Evolutionary conservation across 352 stramenopile species (phyloP).

Genomic region (Globisporangium emineosum): DNA sequence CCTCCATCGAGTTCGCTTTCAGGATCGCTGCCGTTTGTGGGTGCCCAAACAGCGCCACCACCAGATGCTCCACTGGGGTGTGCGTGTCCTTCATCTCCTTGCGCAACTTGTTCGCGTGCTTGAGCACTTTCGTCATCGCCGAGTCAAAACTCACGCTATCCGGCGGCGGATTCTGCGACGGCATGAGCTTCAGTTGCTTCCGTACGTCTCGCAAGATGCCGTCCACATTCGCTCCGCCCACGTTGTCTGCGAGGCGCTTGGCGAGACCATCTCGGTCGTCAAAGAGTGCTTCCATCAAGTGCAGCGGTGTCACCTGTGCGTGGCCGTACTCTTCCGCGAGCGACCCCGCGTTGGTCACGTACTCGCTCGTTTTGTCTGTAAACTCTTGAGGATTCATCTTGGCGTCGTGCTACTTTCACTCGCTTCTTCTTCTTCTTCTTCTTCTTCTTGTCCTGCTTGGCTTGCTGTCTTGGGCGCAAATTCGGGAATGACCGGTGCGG

Average conservation of each 20-base stretch:
- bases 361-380: conserved; percentile 78
- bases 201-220: conserved; percentile 47
- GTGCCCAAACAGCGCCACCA: conserved; percentile 74
- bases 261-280: conserved; percentile 57
- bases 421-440: conserved; percentile 6
- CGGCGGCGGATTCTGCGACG: conserved; percentile 68
- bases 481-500: neutral
- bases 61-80: conserved; percentile 63
- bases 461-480: conserved; percentile 6
- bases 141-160: conserved; percentile 60
- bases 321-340: conserved; percentile 67
- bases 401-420: conserved; percentile 10
- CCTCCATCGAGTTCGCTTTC: conserved; percentile 61
- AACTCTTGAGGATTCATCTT: conserved; percentile 75
- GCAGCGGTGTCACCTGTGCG: conserved; percentile 71
- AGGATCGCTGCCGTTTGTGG: conserved; percentile 51
- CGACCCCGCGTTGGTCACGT: conserved; percentile 41
- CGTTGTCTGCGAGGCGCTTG: conserved; percentile 43
- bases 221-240: conserved; percentile 40
- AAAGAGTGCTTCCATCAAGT: conserved; percentile 69
- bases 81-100: conserved; percentile 85
- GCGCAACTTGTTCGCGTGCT: conserved; percentile 74
- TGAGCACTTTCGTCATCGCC: conserved; percentile 72
- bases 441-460: neutral
- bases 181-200: conserved; percentile 60